Evolutionary conservation across 768 basidiomycete genomes (phyloP), one percentile per base, ranked within the genome.

Genomic region (Albatrellus ellisii): DNA sequence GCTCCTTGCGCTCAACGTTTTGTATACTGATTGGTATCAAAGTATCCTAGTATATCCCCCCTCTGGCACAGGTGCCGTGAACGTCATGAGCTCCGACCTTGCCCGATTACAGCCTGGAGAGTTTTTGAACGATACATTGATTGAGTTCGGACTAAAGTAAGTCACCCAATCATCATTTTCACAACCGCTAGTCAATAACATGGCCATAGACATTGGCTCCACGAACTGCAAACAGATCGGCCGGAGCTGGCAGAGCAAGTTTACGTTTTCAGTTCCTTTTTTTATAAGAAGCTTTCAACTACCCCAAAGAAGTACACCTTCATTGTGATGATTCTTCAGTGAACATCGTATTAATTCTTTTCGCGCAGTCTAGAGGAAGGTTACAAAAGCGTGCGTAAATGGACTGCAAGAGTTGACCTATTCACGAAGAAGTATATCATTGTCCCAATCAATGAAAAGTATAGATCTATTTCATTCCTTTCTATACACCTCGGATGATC

Each of bases 381-480:
- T 10, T 97, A 91, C 56, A 63, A 78, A 36, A 84, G 79, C 43
- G 89, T 99, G 36, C 72, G 74, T 25, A 94, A 94, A 59, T 99
- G 95, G 95, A 98, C 94, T 0, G 72, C 77, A 22, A 92, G 83
- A 58, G 64, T 90, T 37, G 73, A 91, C 54, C 57, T 99, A 14
- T 99, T 98, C 59, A 60, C 68, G 48, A 98, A 98, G 71, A 84
- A 86, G 55, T 95, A 84, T 54, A 67, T 99, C 48, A 77, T 99
- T 36, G 74, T 99, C 8, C 95, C 95, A 2, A 95, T 99, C 61
- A 98, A 99, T 52, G 95, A 98, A 59, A 68, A 92, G 94, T 95
- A 57, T 44, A 76, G 57, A 6, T 34, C 12, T 18, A n/a, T 35
- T 32, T 8, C 10, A 33, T 26, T 18, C 39, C 20, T 2, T 5